Conservation (phyloP, 2,329 filamentous ascomycete species). For the Aspergillus proliferans region DNA sequence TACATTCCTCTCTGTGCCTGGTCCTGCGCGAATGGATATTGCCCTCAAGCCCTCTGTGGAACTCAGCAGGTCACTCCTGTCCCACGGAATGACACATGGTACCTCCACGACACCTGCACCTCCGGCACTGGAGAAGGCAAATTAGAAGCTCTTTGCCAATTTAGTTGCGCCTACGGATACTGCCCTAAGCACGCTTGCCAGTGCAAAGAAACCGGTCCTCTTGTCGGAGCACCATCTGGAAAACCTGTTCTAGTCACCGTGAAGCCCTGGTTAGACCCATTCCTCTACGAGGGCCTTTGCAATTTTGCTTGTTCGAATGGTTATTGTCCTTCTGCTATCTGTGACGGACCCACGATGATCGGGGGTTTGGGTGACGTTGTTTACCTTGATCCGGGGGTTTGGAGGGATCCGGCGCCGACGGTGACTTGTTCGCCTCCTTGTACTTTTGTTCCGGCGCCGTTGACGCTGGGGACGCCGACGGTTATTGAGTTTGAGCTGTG, state of each 20-base stretch:
- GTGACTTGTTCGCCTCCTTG: not conserved
- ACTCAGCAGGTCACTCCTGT: not conserved
- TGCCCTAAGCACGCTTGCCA: not conserved
- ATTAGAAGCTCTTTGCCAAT: slow-evolving; percentile 8
- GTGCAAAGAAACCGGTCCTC: not conserved
- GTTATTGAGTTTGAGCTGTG: not conserved
- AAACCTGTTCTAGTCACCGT: too few species aligned
- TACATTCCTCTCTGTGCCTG: slow-evolving; percentile 13
- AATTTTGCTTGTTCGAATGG: not conserved
- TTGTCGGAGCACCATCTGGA: not conserved
- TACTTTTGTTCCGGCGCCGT: not conserved
- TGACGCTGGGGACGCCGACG: not conserved
- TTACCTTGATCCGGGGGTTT: not conserved
- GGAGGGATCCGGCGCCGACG: not conserved
- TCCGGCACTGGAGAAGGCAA: slow-evolving; percentile 3
- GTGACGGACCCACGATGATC: not conserved
- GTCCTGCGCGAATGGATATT: slow-evolving; percentile 10
- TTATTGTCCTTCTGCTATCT: not conserved
- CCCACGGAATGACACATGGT: not conserved
- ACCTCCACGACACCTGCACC: slow-evolving; percentile 2
- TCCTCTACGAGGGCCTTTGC: not conserved
- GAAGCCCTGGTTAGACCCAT: not conserved
- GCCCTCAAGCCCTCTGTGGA: slow-evolving; percentile 1
- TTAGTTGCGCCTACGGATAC: not conserved
- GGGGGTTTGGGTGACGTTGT: not conserved